phyloP scores from a whole-genome alignment of 2,329 filamentous ascomycete species.

The Colletotrichum filicis region DNA sequence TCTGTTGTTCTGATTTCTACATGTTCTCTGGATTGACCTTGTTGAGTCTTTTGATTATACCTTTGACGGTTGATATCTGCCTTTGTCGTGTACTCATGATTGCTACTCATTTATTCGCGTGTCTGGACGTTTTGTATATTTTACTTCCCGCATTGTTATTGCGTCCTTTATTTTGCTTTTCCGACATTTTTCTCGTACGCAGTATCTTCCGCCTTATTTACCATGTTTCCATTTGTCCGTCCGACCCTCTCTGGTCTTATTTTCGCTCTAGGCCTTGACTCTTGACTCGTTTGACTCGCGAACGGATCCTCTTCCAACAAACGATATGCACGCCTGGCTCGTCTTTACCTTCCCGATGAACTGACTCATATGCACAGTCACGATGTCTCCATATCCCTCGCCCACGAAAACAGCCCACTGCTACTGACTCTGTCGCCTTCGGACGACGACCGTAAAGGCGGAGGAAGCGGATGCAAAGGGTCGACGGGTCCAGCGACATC shows the following conservation, averaged over 20 bases:
- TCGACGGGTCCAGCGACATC: background rate
- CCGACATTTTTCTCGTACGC: slow-evolving; percentile 1
- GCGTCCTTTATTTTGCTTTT: slow-evolving; percentile 35
- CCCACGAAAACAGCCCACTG: slow-evolving; percentile 56
- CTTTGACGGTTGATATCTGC: background rate
- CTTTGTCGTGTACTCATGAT: background rate
- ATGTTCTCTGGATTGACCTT: background rate
- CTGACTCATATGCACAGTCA: slow-evolving; percentile 46
- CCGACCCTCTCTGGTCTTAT: slow-evolving; percentile 13
- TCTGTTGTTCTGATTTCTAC: background rate
- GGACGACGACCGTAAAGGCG: background rate
- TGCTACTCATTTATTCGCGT: background rate
- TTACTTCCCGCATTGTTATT: background rate
- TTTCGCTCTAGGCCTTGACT: slow-evolving; percentile 13
- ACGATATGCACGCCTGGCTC: slow-evolving; percentile 22
- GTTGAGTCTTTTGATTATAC: background rate
- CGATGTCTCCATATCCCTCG: slow-evolving; percentile 59
- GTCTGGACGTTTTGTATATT: background rate
- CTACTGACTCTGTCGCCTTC: slow-evolving; percentile 45
- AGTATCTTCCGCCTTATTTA: slow-evolving; percentile 26
- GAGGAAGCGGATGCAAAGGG: background rate
- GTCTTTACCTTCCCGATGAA: slow-evolving; percentile 7
- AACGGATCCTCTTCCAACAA: background rate
- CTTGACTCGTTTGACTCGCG: slow-evolving; percentile 12
- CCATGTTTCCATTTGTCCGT: slow-evolving; percentile 12